A percentile compares a stretch with the other conserved stretches of the same genome.
Conservation (phyloP, 2,329 filamentous ascomycete genomes). For the Curvularia spicifera region DNA sequence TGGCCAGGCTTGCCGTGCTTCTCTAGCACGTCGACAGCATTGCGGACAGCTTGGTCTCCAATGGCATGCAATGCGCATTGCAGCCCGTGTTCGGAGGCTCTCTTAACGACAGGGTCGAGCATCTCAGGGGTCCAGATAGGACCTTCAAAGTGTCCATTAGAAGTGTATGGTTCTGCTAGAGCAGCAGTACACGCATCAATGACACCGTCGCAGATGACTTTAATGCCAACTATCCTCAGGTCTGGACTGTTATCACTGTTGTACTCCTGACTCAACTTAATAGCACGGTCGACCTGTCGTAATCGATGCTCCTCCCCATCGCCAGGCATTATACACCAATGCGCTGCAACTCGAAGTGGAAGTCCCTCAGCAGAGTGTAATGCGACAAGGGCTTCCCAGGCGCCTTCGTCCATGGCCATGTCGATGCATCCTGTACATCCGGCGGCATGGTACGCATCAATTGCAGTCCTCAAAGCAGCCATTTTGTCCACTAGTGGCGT, state of each 20-base stretch:
- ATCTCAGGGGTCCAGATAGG: conserved; percentile 63
- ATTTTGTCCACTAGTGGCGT: conserved; percentile 58
- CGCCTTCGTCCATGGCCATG: conserved; percentile 66
- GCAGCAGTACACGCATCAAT: conserved; percentile 70
- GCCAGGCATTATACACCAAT: conserved; percentile 62
- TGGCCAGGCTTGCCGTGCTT: conserved; percentile 52
- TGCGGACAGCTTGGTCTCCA: conserved; percentile 64
- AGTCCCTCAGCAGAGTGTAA: conserved; percentile 47
- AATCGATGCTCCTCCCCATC: conserved; percentile 55
- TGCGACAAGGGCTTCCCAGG: conserved; percentile 59
- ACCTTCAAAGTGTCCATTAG: conserved; percentile 54
- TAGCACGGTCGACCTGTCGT: conserved; percentile 59
- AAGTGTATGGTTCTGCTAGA: conserved; percentile 63
- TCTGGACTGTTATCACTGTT: conserved; percentile 55
- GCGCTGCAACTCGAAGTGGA: conserved; percentile 60
- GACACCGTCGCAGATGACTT: conserved; percentile 69
- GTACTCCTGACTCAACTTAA: conserved; percentile 56
- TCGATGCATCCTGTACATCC: conserved; percentile 64
- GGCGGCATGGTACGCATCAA: conserved; percentile 57
- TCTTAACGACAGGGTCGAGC: conserved; percentile 61
- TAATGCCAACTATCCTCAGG: conserved; percentile 65
- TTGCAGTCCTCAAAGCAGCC: conserved; percentile 55
- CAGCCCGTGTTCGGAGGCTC: conserved; percentile 61
- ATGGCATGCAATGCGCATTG: conserved; percentile 71
- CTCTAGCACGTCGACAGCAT: conserved; percentile 64